A percentile compares a stretch with the other conserved stretches of the same genome.
These are phyloP conservation scores for Clonostachys rhizophaga DNA, from an alignment of 2,329 filamentous ascomycete genomes.

Conservation along the genomic window DNA sequence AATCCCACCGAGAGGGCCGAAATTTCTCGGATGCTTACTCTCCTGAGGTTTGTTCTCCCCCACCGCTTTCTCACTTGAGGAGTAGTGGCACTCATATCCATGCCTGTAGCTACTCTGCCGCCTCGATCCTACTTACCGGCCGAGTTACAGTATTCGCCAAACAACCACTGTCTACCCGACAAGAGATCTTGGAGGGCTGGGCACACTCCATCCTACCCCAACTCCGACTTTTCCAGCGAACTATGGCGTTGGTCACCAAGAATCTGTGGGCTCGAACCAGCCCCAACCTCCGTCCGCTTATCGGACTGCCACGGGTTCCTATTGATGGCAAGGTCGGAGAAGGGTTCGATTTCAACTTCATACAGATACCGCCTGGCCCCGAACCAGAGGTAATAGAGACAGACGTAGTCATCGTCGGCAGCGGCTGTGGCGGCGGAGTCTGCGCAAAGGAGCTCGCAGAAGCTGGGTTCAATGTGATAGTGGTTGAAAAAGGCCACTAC, in stretches of 20 bases:
- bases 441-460: conserved; percentile 70
- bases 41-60: too few relatives aligned
- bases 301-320: not conserved
- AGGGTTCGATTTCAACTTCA: conserved; percentile 29
- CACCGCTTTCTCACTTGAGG: too few relatives aligned
- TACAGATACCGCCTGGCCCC: conserved; percentile 36
- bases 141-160: not conserved
- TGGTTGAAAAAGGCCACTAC: conserved; percentile 72
- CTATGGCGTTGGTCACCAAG: not conserved
- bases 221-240: not conserved
- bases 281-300: not conserved
- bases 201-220: not conserved
- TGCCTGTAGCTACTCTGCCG: not conserved
- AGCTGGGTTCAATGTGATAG: conserved; percentile 63
- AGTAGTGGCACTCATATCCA: too few relatives aligned
- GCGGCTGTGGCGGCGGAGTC: conserved; percentile 74
- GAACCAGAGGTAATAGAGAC: conserved; percentile 56
- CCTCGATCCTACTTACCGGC: not conserved
- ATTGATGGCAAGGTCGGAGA: not conserved
- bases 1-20: too few relatives aligned
- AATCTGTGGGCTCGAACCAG: conserved; percentile 1
- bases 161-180: not conserved
- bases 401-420: conserved; percentile 77
- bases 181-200: not conserved
- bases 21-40: too few relatives aligned